These are phyloP conservation scores for Biscogniauxia mediterranea DNA, from an alignment of 2,329 filamentous ascomycete genomes.

Conservation along the genomic window DNA sequence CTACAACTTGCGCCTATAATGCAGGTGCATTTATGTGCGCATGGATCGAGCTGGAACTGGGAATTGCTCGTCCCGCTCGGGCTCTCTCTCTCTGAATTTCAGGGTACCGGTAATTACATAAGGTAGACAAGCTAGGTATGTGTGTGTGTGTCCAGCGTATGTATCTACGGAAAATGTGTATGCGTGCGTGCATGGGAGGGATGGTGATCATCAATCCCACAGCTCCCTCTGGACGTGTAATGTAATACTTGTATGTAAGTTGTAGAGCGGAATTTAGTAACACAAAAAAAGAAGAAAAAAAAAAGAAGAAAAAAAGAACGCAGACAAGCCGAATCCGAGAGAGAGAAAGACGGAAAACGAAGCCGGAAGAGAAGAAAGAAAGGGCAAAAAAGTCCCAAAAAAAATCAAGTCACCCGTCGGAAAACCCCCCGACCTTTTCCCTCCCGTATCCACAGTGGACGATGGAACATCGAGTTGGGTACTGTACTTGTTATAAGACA, in stretches of 20 bases:
- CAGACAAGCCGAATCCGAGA: background rate
- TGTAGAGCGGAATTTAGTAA: background rate
- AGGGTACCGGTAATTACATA: background rate
- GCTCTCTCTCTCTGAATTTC: background rate
- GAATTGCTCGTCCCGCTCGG: background rate
- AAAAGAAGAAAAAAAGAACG: background rate
- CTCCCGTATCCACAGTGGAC: background rate
- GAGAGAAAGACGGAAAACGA: background rate
- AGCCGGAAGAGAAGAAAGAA: background rate
- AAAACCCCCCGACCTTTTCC: background rate
- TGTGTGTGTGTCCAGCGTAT: no score
- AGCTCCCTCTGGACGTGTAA: background rate
- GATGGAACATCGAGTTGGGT: background rate
- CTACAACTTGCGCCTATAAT: background rate
- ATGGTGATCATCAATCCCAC: background rate
- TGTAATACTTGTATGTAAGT: no score
- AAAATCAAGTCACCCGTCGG: background rate
- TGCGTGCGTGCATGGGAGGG: no score
- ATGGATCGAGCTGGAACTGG: background rate
- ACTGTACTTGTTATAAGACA: background rate
- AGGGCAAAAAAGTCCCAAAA: background rate
- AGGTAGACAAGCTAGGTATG: background rate
- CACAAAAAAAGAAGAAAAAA: no score
- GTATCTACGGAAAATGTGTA: no score
- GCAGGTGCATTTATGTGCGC: background rate